A percentile compares a stretch with the other conserved stretches of the same genome.
Evolutionary conservation across 768 basidiomycete genomes (phyloP).

Genomic region (Butyriboletus loyo): DNA sequence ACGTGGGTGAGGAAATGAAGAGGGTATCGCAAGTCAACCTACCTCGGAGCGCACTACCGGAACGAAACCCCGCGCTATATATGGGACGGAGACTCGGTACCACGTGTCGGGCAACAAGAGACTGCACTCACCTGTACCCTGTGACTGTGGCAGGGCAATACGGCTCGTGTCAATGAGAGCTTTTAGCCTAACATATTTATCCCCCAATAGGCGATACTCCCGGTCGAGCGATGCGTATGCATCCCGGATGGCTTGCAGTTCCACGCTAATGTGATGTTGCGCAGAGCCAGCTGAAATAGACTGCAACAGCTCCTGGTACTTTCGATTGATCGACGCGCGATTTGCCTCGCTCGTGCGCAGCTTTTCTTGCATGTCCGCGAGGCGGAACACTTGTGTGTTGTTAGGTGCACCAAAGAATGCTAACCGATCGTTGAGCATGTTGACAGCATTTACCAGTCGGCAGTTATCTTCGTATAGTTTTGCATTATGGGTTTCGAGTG

Average conservation of each 20-base stretch:
- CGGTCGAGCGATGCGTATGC: slow-evolving; percentile 22
- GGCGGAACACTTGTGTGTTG: slow-evolving; percentile 13
- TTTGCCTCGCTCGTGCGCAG: slow-evolving; percentile 23
- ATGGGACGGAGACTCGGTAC: neutral
- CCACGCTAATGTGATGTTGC: slow-evolving; percentile 15
- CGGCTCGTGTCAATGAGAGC: slow-evolving; percentile 1
- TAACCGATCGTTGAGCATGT: slow-evolving; percentile 31
- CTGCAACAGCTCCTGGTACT: slow-evolving; percentile 27
- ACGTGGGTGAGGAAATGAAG: neutral
- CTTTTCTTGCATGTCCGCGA: slow-evolving; percentile 27
- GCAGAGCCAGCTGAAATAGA: slow-evolving; percentile 8
- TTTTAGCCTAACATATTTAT: slow-evolving; percentile 22
- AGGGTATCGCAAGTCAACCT: neutral
- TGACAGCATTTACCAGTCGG: slow-evolving; percentile 27
- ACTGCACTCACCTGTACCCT: slow-evolving; percentile 3
- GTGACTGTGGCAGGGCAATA: slow-evolving; percentile 7
- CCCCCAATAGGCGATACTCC: slow-evolving; percentile 18
- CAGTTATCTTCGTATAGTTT: slow-evolving; percentile 40
- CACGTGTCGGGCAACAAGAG: neutral
- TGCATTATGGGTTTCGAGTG: slow-evolving; percentile 27
- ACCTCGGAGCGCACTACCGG: slow-evolving; percentile 14
- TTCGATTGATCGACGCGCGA: slow-evolving; percentile 10
- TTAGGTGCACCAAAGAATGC: slow-evolving; percentile 15
- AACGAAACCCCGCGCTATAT: neutral
- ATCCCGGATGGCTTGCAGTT: slow-evolving; percentile 17